Base-by-base conservation (phyloP, 1,284 basidiomycete genomes). In the Fomitiporia mediterranea region DNA sequence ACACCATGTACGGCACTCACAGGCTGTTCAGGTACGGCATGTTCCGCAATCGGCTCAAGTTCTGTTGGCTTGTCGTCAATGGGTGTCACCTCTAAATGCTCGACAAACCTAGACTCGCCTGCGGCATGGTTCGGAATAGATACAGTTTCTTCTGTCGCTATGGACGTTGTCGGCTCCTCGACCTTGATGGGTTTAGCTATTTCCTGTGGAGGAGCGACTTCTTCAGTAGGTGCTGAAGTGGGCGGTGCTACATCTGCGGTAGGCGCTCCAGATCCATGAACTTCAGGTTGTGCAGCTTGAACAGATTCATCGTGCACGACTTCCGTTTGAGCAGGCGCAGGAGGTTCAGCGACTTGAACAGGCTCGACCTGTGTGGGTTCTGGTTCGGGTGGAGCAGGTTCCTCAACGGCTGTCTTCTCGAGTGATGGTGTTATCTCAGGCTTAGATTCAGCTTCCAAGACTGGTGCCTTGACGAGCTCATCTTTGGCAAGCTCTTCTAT, bases 61-160 rank as follows among this genome's bases (percentile, higher is more conserved):
- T 17, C 40, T 2, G 27, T 38, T 17, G 23, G 17, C 7, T 34
- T 32, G 11, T 34, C 25, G 32, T 53, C 50, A 39, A 38, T 19
- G 34, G 51, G 56, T 30, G 56, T 42, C 21, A 27, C 47, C 23
- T 57, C 34, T 9, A 57, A 38, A 27, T 57, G 56, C 34, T 57
- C 56, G 23, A 57, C 56, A 35, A 57, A 57, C 42, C 56, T 51
- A 28, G 56, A 57, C 9, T 53, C 51, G 19, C 51, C 56, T 40
- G 56, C 56, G 39, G 51, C 56, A 23, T 43, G 50, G 37, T 50
- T 35, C 15, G 38, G 15, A 25, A n/a, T 19, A 15, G 48, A 11
- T 38, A 37, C 47, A 30, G 25, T 42, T 19, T 27, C 53, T 32
- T 50, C 54, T 28, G 44, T 2, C 25, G 27, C 44, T 19, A 21